phyloP scores from a whole-genome alignment of 192 early-diverging fungal genomes.

The Mycoemilia scoparia region DNA sequence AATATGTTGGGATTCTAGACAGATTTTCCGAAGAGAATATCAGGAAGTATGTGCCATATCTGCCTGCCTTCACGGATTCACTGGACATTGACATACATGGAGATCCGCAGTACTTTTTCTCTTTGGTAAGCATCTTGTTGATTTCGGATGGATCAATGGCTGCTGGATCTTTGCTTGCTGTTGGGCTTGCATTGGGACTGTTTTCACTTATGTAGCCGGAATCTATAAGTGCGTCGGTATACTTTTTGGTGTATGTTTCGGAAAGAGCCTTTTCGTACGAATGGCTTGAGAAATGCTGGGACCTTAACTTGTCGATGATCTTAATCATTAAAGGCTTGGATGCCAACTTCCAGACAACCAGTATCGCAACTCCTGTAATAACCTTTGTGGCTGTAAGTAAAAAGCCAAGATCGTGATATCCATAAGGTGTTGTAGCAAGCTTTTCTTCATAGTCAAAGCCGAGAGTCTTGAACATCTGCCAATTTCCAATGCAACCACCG shows the following conservation, averaged over 20 bases:
- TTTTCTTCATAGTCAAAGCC: neutral
- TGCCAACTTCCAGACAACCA: slow-evolving; percentile 21
- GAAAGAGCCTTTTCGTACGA: neutral
- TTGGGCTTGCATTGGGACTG: too few species aligned
- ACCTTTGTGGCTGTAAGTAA: too few species aligned
- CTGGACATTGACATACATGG: neutral
- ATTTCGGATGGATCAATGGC: too few species aligned
- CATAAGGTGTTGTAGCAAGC: slow-evolving; percentile 1
- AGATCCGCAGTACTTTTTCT: too few species aligned
- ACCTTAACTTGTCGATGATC: slow-evolving; percentile 2
- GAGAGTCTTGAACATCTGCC: slow-evolving; percentile 1
- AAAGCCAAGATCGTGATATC: neutral
- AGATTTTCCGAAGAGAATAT: slow-evolving; percentile 24
- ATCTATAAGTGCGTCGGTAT: too few species aligned
- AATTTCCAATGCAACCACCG: slow-evolving; percentile 16
- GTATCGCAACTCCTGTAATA: slow-evolving; percentile 8
- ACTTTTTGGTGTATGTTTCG: too few species aligned
- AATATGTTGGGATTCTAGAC: slow-evolving; percentile 25
- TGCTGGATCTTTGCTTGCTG: too few species aligned
- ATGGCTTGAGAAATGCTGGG: neutral
- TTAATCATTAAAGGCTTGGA: slow-evolving; percentile 13
- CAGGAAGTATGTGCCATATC: slow-evolving; percentile 18
- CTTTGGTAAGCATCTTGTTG: too few species aligned
- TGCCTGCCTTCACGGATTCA: slow-evolving; percentile 4
- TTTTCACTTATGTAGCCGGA: too few species aligned